These are phyloP conservation scores for Bondarzewia mesenterica DNA, from an alignment of 1,284 basidiomycete species.

Conservation along the genomic window DNA sequence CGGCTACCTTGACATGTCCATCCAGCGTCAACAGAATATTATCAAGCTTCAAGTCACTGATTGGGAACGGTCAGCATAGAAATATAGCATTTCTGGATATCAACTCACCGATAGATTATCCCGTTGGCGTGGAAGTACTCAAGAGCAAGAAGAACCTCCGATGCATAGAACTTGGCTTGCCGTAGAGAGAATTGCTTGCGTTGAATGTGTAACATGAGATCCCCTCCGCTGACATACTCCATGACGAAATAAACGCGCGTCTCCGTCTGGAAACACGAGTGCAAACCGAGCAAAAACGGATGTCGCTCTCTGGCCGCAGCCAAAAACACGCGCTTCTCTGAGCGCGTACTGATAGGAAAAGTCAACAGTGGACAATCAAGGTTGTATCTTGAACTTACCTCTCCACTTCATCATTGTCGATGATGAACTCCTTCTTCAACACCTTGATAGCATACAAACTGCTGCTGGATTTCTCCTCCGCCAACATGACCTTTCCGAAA, in stretches of 20 bases:
- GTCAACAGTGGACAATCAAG: slow-evolving; percentile 4
- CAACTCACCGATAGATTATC: slow-evolving; percentile 79
- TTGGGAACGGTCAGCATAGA: background rate
- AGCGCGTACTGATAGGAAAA: slow-evolving; percentile 71
- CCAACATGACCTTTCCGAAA: slow-evolving; percentile 99
- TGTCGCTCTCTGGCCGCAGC: slow-evolving; percentile 94
- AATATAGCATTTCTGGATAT: background rate
- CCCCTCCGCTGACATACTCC: slow-evolving; percentile 74
- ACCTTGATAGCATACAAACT: slow-evolving; percentile 99
- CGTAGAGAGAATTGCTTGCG: slow-evolving; percentile 75
- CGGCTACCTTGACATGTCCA: slow-evolving; percentile 97
- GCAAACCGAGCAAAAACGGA: slow-evolving; percentile 93
- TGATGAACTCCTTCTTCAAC: slow-evolving; percentile 99
- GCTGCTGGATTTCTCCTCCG: slow-evolving; percentile 92
- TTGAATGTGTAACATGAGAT: slow-evolving; percentile 80
- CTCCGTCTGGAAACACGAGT: slow-evolving; percentile 99
- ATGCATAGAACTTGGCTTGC: slow-evolving; percentile 96
- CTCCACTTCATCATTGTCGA: slow-evolving; percentile 99
- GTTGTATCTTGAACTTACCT: slow-evolving; percentile 49
- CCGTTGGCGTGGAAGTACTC: slow-evolving; percentile 99
- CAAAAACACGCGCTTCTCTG: slow-evolving; percentile 97
- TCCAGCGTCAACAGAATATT: slow-evolving; percentile 97
- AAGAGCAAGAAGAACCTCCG: slow-evolving; percentile 93
- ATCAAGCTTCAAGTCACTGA: slow-evolving; percentile 93
- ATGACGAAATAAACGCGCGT: slow-evolving; percentile 88